Conservation (phyloP, 2,329 filamentous ascomycete species). For the Aureobasidium sp. region DNA sequence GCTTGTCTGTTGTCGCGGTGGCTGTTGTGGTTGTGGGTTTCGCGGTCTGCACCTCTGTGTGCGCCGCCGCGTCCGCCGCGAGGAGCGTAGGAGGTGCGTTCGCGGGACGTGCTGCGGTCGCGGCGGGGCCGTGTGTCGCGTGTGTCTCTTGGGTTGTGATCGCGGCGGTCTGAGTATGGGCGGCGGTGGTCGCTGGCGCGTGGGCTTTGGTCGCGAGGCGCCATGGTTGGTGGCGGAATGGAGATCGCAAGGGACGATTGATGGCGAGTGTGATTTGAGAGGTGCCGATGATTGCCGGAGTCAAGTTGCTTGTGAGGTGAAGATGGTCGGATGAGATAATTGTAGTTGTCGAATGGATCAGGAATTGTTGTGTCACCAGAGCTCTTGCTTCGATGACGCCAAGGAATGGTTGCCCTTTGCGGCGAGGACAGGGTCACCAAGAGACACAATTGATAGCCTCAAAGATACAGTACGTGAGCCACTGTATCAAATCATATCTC, state of each 20-base stretch:
- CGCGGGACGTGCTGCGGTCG: slow-evolving; percentile 11
- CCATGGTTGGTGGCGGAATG: not conserved
- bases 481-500: no score
- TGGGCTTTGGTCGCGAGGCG: slow-evolving; percentile 11
- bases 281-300: not conserved
- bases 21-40: not conserved
- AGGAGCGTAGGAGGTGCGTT: not conserved
- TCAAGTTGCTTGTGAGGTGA: no score
- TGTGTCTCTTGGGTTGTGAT: not conserved
- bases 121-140: slow-evolving; percentile 3
- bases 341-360: no score
- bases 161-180: slow-evolving; percentile 3
- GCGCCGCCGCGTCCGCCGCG: not conserved
- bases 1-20: not conserved
- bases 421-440: not conserved
- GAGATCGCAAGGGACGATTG: not conserved
- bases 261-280: not conserved
- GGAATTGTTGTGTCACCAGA: slow-evolving; percentile 1
- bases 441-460: not conserved
- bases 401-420: not conserved
- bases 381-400: no score
- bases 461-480: no score
- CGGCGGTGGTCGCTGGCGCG: not conserved
- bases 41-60: not conserved
- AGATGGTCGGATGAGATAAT: no score